phyloP scores from a whole-genome alignment of 2,329 filamentous ascomycete species.

The Fusarium sp. region DNA sequence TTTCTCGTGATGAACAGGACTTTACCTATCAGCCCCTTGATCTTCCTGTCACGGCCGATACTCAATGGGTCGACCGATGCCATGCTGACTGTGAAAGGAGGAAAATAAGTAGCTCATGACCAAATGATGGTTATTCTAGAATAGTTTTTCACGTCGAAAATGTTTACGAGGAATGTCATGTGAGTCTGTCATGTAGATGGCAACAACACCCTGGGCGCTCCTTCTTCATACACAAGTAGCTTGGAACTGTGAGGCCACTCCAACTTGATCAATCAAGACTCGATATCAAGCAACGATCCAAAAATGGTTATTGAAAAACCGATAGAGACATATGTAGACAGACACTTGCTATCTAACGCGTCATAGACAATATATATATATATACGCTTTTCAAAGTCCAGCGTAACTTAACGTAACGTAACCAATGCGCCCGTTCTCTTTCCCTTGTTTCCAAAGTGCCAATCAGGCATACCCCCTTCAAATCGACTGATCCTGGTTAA shows the following conservation, averaged over 20 bases:
- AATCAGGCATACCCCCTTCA: constrained; percentile 2
- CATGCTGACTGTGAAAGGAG: constrained; percentile 28
- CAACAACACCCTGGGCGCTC: constrained; percentile 3
- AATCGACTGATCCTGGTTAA: not conserved
- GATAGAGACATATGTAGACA: constrained; percentile 3
- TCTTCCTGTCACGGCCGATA: constrained; percentile 35
- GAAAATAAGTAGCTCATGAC: not conserved
- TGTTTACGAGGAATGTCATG: constrained; percentile 4
- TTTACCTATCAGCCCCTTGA: constrained; percentile 39
- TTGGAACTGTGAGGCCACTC: not conserved
- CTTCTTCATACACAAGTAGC: not conserved
- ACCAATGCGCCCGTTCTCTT: constrained; percentile 30
- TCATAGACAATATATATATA: constrained; percentile 27
- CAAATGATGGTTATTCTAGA: not conserved
- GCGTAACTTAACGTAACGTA: constrained; percentile 4
- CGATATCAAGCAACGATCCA: not conserved
- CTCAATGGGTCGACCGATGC: constrained; percentile 21
- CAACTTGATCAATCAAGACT: not conserved
- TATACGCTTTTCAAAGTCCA: constrained; percentile 27
- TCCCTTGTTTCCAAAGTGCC: constrained; percentile 13
- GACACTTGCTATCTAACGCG: constrained; percentile 28
- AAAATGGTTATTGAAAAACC: not conserved
- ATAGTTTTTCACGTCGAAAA: not conserved
- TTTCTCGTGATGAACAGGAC: no score
- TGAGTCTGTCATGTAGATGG: constrained; percentile 1